Base-by-base conservation (phyloP, 148 eudicot species). In the Persicaria tinctoria region DNA sequence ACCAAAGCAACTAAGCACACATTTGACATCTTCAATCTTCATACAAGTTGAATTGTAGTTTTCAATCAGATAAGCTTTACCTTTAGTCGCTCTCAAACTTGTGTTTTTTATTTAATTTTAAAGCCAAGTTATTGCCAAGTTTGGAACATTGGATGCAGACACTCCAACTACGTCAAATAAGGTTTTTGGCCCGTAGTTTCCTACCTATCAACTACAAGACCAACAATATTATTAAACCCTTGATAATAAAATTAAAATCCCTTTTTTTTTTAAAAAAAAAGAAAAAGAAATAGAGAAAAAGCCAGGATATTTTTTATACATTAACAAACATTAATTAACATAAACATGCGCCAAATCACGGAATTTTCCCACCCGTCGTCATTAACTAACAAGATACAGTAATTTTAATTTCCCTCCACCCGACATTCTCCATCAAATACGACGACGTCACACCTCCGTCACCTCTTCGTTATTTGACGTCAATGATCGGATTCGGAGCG, bases 251-350 rank as follows among this genome's bases (percentile, higher is more conserved):
- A 32, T 32, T 32, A 32, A 62, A 60, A 23, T 1, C 2, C 60
- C 20, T 1, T 0, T 2, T 55, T n/a, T 55, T 55, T 55, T 1
- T 5, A 1, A 3, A 10, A 7, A 50, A 50, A 50, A 50, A 50
- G 3, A 32, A 50, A 50, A 32, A 32, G 41, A 1, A 50, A 50
- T 50, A 50, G 13, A 50, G 53, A 50, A 13, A 54, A 54, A 54
- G n/a, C 59, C 59, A 54, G 59, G 32, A 57, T 57, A 57, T 8
- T 63, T 32, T 32, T 27, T 63, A 32, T 63, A 63, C 68, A 63
- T 63, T 17, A 63, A 63, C 46, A 63, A 63, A 44, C 68, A 63
- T 63, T 63, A 63, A 63, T 63, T 57, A 63, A 63, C 68, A 63
- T 63, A 6, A 63, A 63, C 16, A 63, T 23, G 44, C 10, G 68